Evolutionary conservation across 441 rosid species (phyloP), one percentile per base, ranked within the genome.

Genomic region (Bruguiera hainesii): DNA sequence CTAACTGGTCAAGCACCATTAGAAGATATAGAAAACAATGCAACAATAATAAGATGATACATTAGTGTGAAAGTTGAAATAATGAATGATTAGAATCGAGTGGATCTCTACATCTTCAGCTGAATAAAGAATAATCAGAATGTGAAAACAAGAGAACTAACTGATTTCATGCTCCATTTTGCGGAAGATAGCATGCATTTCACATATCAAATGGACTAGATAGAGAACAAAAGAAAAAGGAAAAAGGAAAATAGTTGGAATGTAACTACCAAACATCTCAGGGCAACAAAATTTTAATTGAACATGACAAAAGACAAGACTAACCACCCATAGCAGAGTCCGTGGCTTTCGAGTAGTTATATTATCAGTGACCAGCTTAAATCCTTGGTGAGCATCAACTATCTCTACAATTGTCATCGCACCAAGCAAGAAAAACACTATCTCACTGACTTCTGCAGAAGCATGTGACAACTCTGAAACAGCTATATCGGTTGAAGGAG

Each of bases 371-470:
- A 91, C 98, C 61, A 94, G 82, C 84, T 94, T 94, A 84, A 94
- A 94, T 67, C 98, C 99, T 87, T 94, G 98, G 82, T 94, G 98
- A 62, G 98, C 97, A 80, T 94, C 99, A 64, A 91, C 91, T 64
- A 91, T 94, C 87, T 94, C 94, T 42, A 89, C 98, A 30, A 94
- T 89, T 52, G 98, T 94, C 99, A 94, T 94, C 31, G 99, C 99
- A 18, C 98, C 99, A 13, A 94, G 97, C 79, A 94, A 72, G 87
- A 94, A 94, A 71, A 94, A 91, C 2, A 94, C 98, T 64, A 94
- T 91, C 74, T 91, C 94, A 71, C 96, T 91, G 63, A 89, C 98
- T 89, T 91, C 97, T 33, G 88, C 92, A 37, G 91, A 88, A 77
- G 98, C 96, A 81, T 75, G 91, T 64, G 83, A 76, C 77, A 94